Base-by-base conservation (phyloP, 2,329 filamentous ascomycete genomes). In the Hymenotorrendiella dingleyae region DNA sequence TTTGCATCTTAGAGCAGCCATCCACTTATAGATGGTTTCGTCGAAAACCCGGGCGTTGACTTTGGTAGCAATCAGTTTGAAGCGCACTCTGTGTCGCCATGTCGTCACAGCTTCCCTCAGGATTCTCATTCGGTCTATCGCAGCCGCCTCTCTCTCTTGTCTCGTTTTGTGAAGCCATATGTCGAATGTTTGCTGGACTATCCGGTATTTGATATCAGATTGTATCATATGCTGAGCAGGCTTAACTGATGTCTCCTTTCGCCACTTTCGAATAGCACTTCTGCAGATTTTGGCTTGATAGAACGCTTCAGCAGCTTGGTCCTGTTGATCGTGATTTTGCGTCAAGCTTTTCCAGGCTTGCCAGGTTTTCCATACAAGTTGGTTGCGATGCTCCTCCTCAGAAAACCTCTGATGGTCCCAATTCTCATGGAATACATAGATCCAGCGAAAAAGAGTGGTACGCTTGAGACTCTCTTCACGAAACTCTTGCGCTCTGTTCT, bases 21-120 rank as follows among this genome's bases (percentile, higher is more conserved):
- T 68, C 78, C 78, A 82, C 58, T 70, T 78, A 58, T 80, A 80
- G 47, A 83, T 64, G 6, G 66, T 61, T 54, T 82, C 71, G 22
- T 74, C 62, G 30, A 75, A 63, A 29, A 80, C 50, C 3, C 78
- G 70, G 48, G 76, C 70, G 48, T 80, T 68, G 36, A 80, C 74
- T 11, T 69, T 71, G 16, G 68, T 63, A 36, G 62, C 63, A 2
- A 82, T 60, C 12, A 70, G 69, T 51, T 71, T 66, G 47, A 68
- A 71, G 14, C 79, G 74, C 12, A 81, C 65, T 12, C 65, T 64
- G 53, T 82, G 75, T 49, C 82, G 82, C 80, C 80, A 84, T 9
- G 66, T 64, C 1, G 71, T 79, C 66, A 74, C 79, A 3, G 74
- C 67, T 56, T 77, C 78, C 37, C 70, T 71, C 37, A 80, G 54